Evolutionary conservation across 345 rosid species (phyloP), one percentile per base, ranked within the genome.

Genomic region (Brassica carinata): DNA sequence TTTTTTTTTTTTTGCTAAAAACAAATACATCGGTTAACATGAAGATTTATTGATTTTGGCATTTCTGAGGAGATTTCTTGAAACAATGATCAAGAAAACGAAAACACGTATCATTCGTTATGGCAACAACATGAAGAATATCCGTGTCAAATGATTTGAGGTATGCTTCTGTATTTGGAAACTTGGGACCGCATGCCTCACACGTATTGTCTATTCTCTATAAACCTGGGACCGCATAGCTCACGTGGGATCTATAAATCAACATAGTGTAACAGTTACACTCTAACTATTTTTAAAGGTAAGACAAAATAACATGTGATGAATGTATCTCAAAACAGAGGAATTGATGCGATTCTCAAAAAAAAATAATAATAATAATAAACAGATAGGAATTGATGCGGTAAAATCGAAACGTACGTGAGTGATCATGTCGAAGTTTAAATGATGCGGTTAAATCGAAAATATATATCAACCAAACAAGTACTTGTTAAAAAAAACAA

Each of bases 21-120:
- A 77, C 72, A n/a, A 51, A 51, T 65, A 81, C 84, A 64, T 71
- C 84, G 73, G 84, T 72, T 43, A 71, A 81, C 38, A 53, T n/a
- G 59, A 53, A 53, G 8, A 15, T 15, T 53, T n/a, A 53, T 5
- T 53, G 59, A n/a, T 53, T 53, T 53, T n/a, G 59, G 19, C 19
- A 5, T n/a, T 53, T 53, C 5, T 53, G 19, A 15, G 59, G 19
- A 53, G 59, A 53, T 53, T 53, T 15, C 59, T 53, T 5, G 57
- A 48, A 48, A 48, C 17, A 48, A 14, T 48, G 45, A 38, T 23
- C 26, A 23, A 38, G 53, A 13, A 48, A 48, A 48, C 13, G 17
- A 48, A n/a, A 11, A 14, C 57, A 48, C n/a, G 57, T 48, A 48
- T 48, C 15, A 14, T 48, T 45, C 11, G n/a, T 10, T 11, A 45